Evolutionary conservation across 1,284 basidiomycete species (phyloP), one percentile per base, ranked within the genome.

Genomic region (Butyriboletus appendiculatus): DNA sequence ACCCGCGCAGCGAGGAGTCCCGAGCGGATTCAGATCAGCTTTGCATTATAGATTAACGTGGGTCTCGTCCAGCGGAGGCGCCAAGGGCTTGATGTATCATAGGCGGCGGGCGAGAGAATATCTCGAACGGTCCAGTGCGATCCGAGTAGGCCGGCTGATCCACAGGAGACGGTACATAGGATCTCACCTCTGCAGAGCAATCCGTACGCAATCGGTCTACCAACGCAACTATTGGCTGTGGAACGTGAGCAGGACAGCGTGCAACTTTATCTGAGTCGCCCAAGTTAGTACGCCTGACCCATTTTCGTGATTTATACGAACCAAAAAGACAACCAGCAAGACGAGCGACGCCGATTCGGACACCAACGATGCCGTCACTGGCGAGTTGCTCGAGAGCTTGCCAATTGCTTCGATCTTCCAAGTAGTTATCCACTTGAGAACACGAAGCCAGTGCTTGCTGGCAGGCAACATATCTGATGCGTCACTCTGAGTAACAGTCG

Each of bases 311-410:
- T 42, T 50, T 22, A 52, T 34, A 72, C 80, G 67, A 67, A 83
- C 85, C 77, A 60, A 76, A 81, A 46, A 88, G 70, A 40, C 73
- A 68, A 37, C 81, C 81, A 20, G 85, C 73, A 32, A 91, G 76
- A 42, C 91, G 82, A 14, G 94, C 88, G 2, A 96, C 79, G 8
- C 85, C 88, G 54, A 98, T 92, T 40, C 94, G 83, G 44, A 98
- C 94, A 62, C 95, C 94, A 46, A 93, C 77, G 24, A 98, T 84
- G n/a, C 66, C 69, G 66, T 96, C 93, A 35, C 75, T 65, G 15
- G 83, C 82, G 45, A 97, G 78, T 45, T 69, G 66, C 32, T 76
- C 72, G 12, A 97, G 72, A 15, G 78, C 73, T 45, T 77, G 72
- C 69, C 93, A 81, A 58, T 78, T 73, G 16, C 34, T 64, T 52